Evolutionary conservation across 2,329 filamentous ascomycete species (phyloP).

Genomic region (Exophiala phaeomuriformis): DNA sequence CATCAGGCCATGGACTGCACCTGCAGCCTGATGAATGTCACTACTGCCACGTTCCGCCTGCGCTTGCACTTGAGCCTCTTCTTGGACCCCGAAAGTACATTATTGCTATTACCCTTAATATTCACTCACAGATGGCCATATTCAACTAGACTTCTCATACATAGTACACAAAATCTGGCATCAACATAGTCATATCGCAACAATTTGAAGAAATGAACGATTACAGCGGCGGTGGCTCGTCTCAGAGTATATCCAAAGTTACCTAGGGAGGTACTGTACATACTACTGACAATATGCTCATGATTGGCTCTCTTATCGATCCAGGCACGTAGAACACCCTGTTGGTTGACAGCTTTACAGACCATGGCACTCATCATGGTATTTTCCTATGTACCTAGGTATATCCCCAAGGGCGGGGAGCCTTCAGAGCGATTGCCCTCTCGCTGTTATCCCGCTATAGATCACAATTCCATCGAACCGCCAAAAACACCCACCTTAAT

Average conservation of each 20-base stretch:
- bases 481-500: background rate
- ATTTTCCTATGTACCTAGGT: too few species aligned
- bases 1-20: background rate
- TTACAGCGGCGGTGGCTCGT: conserved; percentile 3
- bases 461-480: background rate
- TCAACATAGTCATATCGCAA: background rate
- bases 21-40: background rate
- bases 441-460: too few species aligned
- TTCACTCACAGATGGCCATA: background rate
- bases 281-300: background rate
- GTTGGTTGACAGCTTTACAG: conserved; percentile 10
- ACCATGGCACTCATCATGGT: conserved; percentile 1
- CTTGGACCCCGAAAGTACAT: too few species aligned
- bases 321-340: conserved; percentile 17
- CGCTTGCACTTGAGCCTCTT: too few species aligned
- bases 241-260: background rate
- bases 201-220: background rate
- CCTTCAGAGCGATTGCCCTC: too few species aligned
- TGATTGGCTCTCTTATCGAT: conserved; percentile 20
- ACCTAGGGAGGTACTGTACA: background rate
- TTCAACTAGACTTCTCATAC: background rate
- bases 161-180: background rate
- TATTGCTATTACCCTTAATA: too few species aligned
- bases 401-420: too few species aligned
- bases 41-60: too few species aligned